Conservation (phyloP, 148 eudicot genomes). For the Vaccinium corymbosum region DNA sequence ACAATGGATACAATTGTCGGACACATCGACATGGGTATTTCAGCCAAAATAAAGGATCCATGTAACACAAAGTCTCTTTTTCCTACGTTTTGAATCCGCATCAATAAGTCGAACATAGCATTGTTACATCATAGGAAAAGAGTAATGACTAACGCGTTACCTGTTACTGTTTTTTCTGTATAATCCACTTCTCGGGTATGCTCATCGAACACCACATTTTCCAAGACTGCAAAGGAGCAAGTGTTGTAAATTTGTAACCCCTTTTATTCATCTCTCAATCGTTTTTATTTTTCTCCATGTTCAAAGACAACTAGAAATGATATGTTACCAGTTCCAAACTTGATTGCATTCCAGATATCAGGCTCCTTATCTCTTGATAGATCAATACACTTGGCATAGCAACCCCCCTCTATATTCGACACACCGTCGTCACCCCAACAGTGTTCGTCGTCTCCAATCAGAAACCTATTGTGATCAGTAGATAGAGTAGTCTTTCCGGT, state of each 20-base stretch:
- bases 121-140: background rate
- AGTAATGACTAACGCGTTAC: slow-evolving; percentile 27
- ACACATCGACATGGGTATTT: too few relatives aligned
- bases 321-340: slow-evolving; percentile 46
- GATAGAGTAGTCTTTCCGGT: slow-evolving; percentile 83
- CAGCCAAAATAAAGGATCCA: too few relatives aligned
- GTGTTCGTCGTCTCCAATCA: slow-evolving; percentile 83
- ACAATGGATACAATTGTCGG: too few relatives aligned
- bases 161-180: slow-evolving; percentile 83
- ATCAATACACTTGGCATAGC: slow-evolving; percentile 87
- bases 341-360: slow-evolving; percentile 81
- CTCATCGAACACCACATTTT: slow-evolving; percentile 92
- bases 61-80: background rate
- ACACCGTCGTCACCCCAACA: slow-evolving; percentile 76
- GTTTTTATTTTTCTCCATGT: background rate
- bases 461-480: slow-evolving; percentile 64
- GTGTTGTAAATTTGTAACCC: background rate
- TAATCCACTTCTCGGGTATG: slow-evolving; percentile 86
- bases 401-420: slow-evolving; percentile 82
- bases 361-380: slow-evolving; percentile 72
- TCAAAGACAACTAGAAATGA: background rate
- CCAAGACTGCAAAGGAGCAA: slow-evolving; percentile 51
- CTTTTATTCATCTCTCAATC: background rate
- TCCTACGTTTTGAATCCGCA: background rate
- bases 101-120: background rate